Conservation (phyloP, 768 basidiomycete genomes). For the Rossbeevera mucosa region DNA sequence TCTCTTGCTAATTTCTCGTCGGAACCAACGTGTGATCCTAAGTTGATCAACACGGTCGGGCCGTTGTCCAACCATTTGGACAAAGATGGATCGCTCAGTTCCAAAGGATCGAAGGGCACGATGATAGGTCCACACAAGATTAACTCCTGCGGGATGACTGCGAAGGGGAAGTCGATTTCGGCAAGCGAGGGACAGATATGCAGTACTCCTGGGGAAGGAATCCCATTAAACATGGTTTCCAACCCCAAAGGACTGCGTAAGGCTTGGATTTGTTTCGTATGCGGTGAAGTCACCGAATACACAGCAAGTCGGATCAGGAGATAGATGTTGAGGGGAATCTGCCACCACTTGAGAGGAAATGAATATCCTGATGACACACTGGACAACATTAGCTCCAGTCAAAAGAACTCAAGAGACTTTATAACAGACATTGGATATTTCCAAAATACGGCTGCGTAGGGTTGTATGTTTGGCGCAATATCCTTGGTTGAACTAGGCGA, state of each 20-base stretch:
- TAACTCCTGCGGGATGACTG: constrained; percentile 9
- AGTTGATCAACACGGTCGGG: constrained; percentile 12
- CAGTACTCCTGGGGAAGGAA: background rate
- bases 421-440: constrained; percentile 9
- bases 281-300: background rate
- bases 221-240: background rate
- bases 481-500: constrained; percentile 4
- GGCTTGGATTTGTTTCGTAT: background rate
- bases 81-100: constrained; percentile 4
- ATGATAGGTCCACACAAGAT: constrained; percentile 8
- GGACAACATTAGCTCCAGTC: background rate
- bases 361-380: constrained; percentile 9
- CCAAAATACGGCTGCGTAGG: background rate
- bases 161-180: constrained; percentile 1
- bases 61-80: constrained; percentile 11
- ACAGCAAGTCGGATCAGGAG: constrained; percentile 1
- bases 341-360: constrained; percentile 16
- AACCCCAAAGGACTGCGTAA: constrained; percentile 6
- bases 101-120: constrained; percentile 8
- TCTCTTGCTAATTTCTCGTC: background rate
- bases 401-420: background rate
- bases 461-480: background rate
- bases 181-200: constrained; percentile 3
- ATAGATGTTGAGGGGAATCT: constrained; percentile 12
- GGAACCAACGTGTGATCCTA: constrained; percentile 1